A percentile compares a stretch with the other conserved stretches of the same genome.
These are phyloP conservation scores for Geum urbanum DNA, from an alignment of 306 rosid genomes.

Conservation along the genomic window DNA sequence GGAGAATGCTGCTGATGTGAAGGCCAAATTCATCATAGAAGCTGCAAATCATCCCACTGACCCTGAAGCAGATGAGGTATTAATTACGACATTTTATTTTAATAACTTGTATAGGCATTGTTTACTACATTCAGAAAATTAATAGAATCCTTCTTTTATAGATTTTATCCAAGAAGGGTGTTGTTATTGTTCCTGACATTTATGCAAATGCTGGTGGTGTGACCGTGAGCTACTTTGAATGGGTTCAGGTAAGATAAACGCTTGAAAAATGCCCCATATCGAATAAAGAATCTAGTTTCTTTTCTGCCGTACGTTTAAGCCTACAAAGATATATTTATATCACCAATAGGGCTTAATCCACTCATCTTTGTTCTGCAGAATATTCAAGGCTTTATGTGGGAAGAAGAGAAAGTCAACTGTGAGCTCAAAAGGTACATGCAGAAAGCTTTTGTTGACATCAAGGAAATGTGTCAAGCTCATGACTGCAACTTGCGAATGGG, in stretches of 20 bases:
- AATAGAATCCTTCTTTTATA: conserved; percentile 17
- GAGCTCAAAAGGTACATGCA: conserved; percentile 66
- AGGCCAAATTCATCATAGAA: conserved; percentile 53
- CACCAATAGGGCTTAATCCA: background rate
- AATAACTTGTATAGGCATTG: background rate
- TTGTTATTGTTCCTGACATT: conserved; percentile 59
- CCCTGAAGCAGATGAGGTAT: conserved; percentile 66
- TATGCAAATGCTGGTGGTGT: conserved; percentile 79
- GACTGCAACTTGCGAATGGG: conserved; percentile 67
- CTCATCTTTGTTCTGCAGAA: conserved; percentile 38
- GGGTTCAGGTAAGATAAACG: conserved; percentile 61
- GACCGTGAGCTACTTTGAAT: conserved; percentile 73
- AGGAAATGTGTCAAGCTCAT: conserved; percentile 59
- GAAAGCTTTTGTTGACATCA: conserved; percentile 52
- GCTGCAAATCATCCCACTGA: conserved; percentile 69
- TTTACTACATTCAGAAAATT: background rate
- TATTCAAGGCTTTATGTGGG: conserved; percentile 86
- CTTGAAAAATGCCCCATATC: background rate
- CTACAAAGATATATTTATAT: background rate
- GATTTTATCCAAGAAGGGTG: conserved; percentile 58
- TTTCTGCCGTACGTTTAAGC: background rate
- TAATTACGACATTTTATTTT: conserved; percentile 8
- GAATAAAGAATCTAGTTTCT: too few relatives aligned
- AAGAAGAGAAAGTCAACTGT: conserved; percentile 55
- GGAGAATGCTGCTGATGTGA: conserved; percentile 58